Base-by-base conservation (phyloP, 805 yeast genomes). In the Candida parachauliodes region DNA sequence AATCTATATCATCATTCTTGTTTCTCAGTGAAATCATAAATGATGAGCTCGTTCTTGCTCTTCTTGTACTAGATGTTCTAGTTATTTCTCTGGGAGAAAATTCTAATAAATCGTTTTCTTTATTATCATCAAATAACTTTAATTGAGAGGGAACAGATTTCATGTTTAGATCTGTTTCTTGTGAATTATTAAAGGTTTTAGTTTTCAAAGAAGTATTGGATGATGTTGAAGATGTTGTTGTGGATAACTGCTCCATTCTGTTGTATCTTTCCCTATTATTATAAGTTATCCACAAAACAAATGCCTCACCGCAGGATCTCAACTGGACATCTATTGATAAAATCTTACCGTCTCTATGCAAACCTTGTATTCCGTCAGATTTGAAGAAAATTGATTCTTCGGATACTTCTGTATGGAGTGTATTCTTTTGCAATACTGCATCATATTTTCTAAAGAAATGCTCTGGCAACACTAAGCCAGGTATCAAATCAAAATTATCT, bases 391-490 rank as follows among this genome's bases (percentile, higher is more conserved):
- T 60, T 3, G 59, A 51, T 32, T 75, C 78, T 17, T 73, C 73
- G 56, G 61, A 32, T 27, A 30, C 30, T 54, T 57, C 47, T 49
- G 45, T 52, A 2, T 37, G 47, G 9, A 31, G 27, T n/a, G 55
- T 49, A 6, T 34, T 44, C 19, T 39, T 40, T 41, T 43, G 41
- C 42, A 62, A 46, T 37, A 72, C 65, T 0, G 83, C 80, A 40
- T 71, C 68, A 37, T 78, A 70, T 46, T 81, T 79, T 44, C 97
- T 73, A 62, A 91, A 88, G 54, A 84, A 83, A 59, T 88, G 96
- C 57, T 89, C 98, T 0, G 97, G 95, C 9, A 89, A 63, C 0
- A 89, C 96, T 35, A 86, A 60, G 1, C 96, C 96, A 0, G 83
- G 76, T 5, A 50, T 55, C 17, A 62, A 38, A 15, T 50, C 47